These are phyloP conservation scores for Penicillium egyptiacum DNA, from an alignment of 495 filamentous ascomycete species.

Conservation along the genomic window DNA sequence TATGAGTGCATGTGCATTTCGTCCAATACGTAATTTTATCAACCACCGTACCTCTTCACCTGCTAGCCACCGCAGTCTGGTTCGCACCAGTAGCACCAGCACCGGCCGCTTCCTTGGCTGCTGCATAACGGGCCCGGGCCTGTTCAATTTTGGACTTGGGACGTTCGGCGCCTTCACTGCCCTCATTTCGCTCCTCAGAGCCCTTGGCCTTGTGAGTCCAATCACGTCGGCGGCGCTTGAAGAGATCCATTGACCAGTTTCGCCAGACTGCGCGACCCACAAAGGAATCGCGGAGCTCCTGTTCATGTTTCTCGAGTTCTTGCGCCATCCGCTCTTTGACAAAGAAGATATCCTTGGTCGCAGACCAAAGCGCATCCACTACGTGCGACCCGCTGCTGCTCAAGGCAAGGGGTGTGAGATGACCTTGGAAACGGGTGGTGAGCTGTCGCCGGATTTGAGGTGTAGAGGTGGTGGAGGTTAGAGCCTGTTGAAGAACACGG, in stretches of 20 bases:
- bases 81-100: conserved; percentile 11
- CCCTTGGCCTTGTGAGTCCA: conserved; percentile 71
- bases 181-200: conserved; percentile 24
- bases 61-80: conserved; percentile 5
- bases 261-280: conserved; percentile 83
- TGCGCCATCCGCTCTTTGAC: conserved; percentile 67
- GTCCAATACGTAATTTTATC: not conserved
- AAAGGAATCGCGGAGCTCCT: conserved; percentile 66
- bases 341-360: conserved; percentile 62
- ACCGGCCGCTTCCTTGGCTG: conserved; percentile 30
- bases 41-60: not conserved
- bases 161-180: conserved; percentile 26
- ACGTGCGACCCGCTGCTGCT: conserved; percentile 75
- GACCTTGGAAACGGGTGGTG: conserved; percentile 57
- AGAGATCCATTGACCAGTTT: conserved; percentile 90
- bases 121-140: conserved; percentile 48
- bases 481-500: conserved; percentile 67
- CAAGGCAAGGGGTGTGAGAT: conserved; percentile 63
- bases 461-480: conserved; percentile 57
- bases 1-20: conserved; percentile 11
- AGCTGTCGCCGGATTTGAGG: conserved; percentile 62
- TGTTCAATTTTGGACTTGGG: conserved; percentile 50
- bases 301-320: conserved; percentile 61
- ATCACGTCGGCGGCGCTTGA: conserved; percentile 63
- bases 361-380: conserved; percentile 72